Evolutionary conservation across 805 yeast species (phyloP).

Genomic region (Gaillardinia entomophila): DNA sequence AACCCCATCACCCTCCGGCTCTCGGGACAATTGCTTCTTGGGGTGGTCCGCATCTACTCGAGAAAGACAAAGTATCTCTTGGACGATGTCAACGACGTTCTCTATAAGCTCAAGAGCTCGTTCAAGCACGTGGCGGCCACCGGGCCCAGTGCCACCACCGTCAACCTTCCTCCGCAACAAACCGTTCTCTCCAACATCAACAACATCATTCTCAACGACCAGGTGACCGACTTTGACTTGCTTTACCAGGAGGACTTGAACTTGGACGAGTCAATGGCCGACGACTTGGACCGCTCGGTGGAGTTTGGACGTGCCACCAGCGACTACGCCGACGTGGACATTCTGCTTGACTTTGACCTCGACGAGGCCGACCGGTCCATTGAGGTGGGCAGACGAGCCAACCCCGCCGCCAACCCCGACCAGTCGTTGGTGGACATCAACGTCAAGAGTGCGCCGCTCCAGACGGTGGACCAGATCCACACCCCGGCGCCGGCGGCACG

Average conservation of each 20-base stretch:
- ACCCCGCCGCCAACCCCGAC: slow-evolving; percentile 10
- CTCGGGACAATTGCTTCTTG: slow-evolving; percentile 81
- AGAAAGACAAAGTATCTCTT: slow-evolving; percentile 76
- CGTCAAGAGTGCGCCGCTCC: not conserved
- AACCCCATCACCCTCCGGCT: slow-evolving; percentile 59
- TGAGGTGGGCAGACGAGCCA: slow-evolving; percentile 48
- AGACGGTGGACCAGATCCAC: not conserved
- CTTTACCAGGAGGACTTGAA: slow-evolving; percentile 56
- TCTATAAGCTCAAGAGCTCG: slow-evolving; percentile 64
- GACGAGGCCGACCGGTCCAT: slow-evolving; percentile 35
- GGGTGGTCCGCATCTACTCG: slow-evolving; percentile 82
- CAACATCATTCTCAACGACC: slow-evolving; percentile 63
- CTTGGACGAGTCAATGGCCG: slow-evolving; percentile 20
- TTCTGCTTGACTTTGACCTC: slow-evolving; percentile 48
- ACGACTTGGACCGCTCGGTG: slow-evolving; percentile 47
- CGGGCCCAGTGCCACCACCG: slow-evolving; percentile 34
- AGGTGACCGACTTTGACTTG: slow-evolving; percentile 72
- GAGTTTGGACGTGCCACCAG: slow-evolving; percentile 57
- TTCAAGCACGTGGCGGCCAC: slow-evolving; percentile 38
- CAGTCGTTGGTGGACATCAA: slow-evolving; percentile 9
- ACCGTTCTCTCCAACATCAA: slow-evolving; percentile 57
- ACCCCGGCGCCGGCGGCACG: slow-evolving; percentile 20
- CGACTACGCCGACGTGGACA: slow-evolving; percentile 34
- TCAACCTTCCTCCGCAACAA: slow-evolving; percentile 54
- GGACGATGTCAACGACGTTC: slow-evolving; percentile 77